Percentiles rank a stretch among this genome's conserved stretches.
Evolutionary conservation across 139 green algal species (phyloP).

Genomic region (Parachlorella kessleri): DNA sequence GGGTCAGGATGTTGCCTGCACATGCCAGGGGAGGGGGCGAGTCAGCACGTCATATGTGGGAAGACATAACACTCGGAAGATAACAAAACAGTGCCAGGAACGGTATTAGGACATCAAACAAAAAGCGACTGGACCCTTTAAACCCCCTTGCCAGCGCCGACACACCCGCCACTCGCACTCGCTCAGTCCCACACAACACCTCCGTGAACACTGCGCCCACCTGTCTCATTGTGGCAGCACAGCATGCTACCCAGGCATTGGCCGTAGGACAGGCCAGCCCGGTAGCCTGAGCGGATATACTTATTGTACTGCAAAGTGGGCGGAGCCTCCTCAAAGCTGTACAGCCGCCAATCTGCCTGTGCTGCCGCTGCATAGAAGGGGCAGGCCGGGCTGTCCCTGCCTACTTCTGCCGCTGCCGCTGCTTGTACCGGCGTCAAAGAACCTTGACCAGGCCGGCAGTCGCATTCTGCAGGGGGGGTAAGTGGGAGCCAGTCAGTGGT

Average conservation of each 20-base stretch:
- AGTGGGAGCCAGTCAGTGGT: no score
- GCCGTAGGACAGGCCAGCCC: slow-evolving; percentile 29
- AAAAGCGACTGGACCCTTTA: no score
- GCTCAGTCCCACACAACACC: neutral
- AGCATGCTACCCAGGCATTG: slow-evolving; percentile 45
- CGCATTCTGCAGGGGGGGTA: slow-evolving; percentile 7
- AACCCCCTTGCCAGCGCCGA: no score
- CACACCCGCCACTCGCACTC: neutral
- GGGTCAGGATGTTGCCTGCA: slow-evolving; percentile 47
- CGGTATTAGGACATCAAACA: no score
- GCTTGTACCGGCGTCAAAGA: no score
- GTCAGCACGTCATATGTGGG: neutral
- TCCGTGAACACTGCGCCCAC: neutral
- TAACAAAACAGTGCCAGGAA: no score
- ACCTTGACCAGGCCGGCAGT: no score
- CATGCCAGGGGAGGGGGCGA: neutral
- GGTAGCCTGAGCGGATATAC: slow-evolving; percentile 48
- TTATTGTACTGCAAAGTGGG: slow-evolving; percentile 54
- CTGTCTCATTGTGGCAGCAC: slow-evolving; percentile 48
- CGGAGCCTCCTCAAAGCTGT: slow-evolving; percentile 42
- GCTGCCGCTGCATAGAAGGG: slow-evolving; percentile 4
- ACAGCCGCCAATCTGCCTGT: slow-evolving; percentile 13
- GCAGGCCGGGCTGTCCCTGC: neutral
- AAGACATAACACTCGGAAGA: no score
- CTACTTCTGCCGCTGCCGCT: no score